Evolutionary conservation across 495 filamentous ascomycete species (phyloP).

Genomic region (Tuber calosporum): DNA sequence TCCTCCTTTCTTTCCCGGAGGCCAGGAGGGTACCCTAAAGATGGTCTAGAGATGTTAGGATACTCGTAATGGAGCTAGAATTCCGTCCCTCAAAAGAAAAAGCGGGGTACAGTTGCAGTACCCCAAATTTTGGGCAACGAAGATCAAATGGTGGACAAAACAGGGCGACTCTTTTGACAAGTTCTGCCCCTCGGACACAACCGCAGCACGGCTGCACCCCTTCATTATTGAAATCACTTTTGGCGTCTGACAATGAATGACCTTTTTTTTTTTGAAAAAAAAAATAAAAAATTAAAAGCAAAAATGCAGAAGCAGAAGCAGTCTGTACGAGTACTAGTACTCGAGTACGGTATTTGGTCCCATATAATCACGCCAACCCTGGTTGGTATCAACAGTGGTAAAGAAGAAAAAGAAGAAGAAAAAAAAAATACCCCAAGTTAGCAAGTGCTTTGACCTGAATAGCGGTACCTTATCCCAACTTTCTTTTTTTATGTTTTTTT

Average conservation of each 20-base stretch:
- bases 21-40: neutral
- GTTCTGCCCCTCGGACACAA: neutral
- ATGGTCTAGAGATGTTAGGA: neutral
- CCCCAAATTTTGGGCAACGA: neutral
- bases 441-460: neutral
- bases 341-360: too few relatives aligned
- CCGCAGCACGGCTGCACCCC: neutral
- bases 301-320: neutral
- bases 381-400: neutral
- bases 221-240: neutral
- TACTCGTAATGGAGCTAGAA: neutral
- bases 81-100: neutral
- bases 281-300: slow-evolving; percentile 2
- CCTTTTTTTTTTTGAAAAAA: too few relatives aligned
- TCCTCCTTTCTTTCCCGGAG: neutral
- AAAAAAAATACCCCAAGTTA: neutral
- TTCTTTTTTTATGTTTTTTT: neutral
- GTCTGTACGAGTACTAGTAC: too few relatives aligned
- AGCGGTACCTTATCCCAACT: neutral
- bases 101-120: neutral
- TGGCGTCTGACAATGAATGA: slow-evolving; percentile 1
- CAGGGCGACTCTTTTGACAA: neutral
- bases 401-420: neutral
- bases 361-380: neutral
- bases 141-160: neutral